Conservation (phyloP, 2,329 filamentous ascomycete species). For the Stagonosporopsis rhizophila region DNA sequence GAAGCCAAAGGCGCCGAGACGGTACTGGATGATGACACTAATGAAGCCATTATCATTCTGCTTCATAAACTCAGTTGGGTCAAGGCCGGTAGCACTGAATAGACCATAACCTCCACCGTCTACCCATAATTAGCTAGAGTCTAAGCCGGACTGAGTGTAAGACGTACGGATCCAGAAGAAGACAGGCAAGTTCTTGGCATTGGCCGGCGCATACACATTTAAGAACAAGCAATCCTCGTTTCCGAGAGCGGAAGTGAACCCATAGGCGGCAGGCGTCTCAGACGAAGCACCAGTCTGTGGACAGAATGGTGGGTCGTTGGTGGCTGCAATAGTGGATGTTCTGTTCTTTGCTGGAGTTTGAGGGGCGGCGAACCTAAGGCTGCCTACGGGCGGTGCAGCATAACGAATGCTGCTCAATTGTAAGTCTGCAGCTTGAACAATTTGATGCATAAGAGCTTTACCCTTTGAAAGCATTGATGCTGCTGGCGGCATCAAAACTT, state of each 20-base stretch:
- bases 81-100: constrained; percentile 38
- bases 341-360: constrained; percentile 52
- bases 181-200: constrained; percentile 59
- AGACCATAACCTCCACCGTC: constrained; percentile 52
- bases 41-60: constrained; percentile 59
- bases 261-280: constrained; percentile 37
- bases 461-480: constrained; percentile 45
- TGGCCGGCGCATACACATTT: constrained; percentile 50
- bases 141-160: not conserved
- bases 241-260: constrained; percentile 40
- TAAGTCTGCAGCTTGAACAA: constrained; percentile 13
- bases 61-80: constrained; percentile 42
- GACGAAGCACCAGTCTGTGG: constrained; percentile 43
- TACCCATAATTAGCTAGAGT: constrained; percentile 37
- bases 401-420: constrained; percentile 53
- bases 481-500: constrained; percentile 29
- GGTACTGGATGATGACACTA: constrained; percentile 68
- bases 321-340: constrained; percentile 50
- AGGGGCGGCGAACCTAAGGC: constrained; percentile 61
- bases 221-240: constrained; percentile 53
- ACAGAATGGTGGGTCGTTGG: constrained; percentile 52
- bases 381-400: constrained; percentile 59
- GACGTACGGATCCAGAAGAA: constrained; percentile 61
- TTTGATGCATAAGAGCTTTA: constrained; percentile 1
- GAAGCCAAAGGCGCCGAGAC: constrained; percentile 69